Percentiles rank a stretch among this genome's conserved stretches.
These are phyloP conservation scores for Vitis rotundifolia DNA, from an alignment of 164 flowering plant genomes.

Conservation along the genomic window DNA sequence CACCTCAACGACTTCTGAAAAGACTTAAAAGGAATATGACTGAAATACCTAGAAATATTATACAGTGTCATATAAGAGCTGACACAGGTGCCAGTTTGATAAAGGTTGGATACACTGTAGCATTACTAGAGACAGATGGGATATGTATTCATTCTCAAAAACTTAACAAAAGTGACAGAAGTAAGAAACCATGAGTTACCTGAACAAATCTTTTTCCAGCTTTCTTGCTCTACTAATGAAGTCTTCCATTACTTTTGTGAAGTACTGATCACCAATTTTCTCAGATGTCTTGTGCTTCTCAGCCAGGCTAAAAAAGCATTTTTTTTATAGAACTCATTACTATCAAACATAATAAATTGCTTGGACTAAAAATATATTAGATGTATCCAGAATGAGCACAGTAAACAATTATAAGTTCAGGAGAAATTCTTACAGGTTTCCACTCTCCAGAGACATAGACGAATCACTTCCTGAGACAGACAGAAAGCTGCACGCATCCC, in stretches of 20 bases:
- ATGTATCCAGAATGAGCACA: not conserved
- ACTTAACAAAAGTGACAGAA: not conserved
- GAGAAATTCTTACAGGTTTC: constrained; percentile 36
- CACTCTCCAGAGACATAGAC: constrained; percentile 9
- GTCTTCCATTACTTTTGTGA: constrained; percentile 55
- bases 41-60: too few relatives aligned
- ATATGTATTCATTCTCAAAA: not conserved
- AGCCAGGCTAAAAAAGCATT: constrained; percentile 32
- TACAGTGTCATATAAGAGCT: too few relatives aligned
- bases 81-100: too few relatives aligned
- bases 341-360: not conserved
- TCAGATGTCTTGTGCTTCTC: constrained; percentile 41
- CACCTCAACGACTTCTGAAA: too few relatives aligned
- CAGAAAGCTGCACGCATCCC: constrained; percentile 49
- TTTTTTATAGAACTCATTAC: not conserved
- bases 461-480: constrained; percentile 23
- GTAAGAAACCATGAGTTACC: constrained; percentile 30
- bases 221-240: constrained; percentile 46
- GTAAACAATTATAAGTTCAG: constrained; percentile 2
- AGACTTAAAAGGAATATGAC: too few relatives aligned
- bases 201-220: constrained; percentile 60
- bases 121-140: too few relatives aligned
- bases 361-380: not conserved
- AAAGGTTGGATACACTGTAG: too few relatives aligned
- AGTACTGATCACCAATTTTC: constrained; percentile 34